Base-by-base conservation (phyloP, 2,329 filamentous ascomycete genomes). In the Aspergillus oerlinghausenensis region DNA sequence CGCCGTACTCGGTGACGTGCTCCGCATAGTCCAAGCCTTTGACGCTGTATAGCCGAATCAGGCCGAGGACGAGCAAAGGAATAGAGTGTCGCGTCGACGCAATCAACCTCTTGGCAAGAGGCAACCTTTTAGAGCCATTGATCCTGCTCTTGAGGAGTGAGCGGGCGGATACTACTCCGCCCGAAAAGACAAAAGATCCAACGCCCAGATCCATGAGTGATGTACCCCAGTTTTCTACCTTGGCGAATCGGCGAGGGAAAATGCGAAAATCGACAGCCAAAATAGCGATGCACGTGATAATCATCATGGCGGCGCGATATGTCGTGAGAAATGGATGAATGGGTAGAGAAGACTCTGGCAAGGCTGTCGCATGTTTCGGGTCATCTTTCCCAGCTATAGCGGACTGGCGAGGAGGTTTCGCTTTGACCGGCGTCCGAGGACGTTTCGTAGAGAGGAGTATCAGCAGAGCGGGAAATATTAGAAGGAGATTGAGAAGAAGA, bases 201-300 rank as follows among this genome's bases (percentile, higher is more conserved):
- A 99, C 94, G 50, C 94, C 94, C 67, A 97, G 81, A 71, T 99
- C 94, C 94, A 99, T 99, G 60, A 99, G 78, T n/a, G 93, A 97
- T 1, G 93, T 97, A 54, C 94, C 94, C 91, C 94, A 99, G n/a
- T 90, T 97, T 75, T 99, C 94, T 2, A 96, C 94, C 78, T 99
- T 99, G 56, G 92, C 94, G 71, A 97, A 97, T 32, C 94, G 88
- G 28, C 94, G 85, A 2, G 94, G 94, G 67, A 99, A 99, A 57
- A 97, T 81, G 19, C 82, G 86, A 71, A 99, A 99, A 75, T 99
- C 94, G 52, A 99, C 94, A 17, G 94, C 94, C n/a, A 99, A 82
- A 64, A 99, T 97, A 52, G 91, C 90, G 49, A 94, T 77, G 68
- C 90, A 95, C 7, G 94, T 99, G 63, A 89, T 82, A 51, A 96